Conservation (phyloP, 352 stramenopile genomes). For the Globisporangium ultimum region DNA sequence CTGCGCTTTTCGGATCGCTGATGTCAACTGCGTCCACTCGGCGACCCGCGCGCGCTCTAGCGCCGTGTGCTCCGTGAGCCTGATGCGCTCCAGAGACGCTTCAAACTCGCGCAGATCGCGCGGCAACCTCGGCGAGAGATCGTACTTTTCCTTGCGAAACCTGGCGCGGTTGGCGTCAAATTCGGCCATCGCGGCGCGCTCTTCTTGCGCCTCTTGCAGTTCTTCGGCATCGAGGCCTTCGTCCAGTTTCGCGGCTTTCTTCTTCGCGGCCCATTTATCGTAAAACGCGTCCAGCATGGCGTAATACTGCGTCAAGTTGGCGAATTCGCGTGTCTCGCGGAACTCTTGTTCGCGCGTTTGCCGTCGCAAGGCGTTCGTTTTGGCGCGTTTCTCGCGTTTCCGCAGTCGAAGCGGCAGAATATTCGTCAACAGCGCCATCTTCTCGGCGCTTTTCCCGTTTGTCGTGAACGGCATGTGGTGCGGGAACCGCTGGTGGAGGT, state of each 20-base stretch:
- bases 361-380: slow-evolving; percentile 37
- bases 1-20: background rate
- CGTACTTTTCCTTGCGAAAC: slow-evolving; percentile 59
- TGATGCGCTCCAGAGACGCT: slow-evolving; percentile 50
- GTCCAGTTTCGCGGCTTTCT: slow-evolving; percentile 33
- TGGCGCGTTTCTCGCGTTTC: slow-evolving; percentile 31
- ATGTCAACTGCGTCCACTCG: slow-evolving; percentile 15
- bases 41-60: slow-evolving; percentile 31
- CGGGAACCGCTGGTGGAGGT: slow-evolving; percentile 28
- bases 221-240: slow-evolving; percentile 23
- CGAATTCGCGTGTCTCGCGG: slow-evolving; percentile 34
- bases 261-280: slow-evolving; percentile 48
- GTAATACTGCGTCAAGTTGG: slow-evolving; percentile 61
- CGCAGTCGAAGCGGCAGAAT: slow-evolving; percentile 30
- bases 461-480: slow-evolving; percentile 55
- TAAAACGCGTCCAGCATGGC: slow-evolving; percentile 60
- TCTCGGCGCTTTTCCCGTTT: slow-evolving; percentile 57
- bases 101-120: slow-evolving; percentile 43
- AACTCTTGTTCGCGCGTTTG: slow-evolving; percentile 37
- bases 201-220: slow-evolving; percentile 23
- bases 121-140: slow-evolving; percentile 34
- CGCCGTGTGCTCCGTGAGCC: slow-evolving; percentile 37
- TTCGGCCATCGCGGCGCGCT: slow-evolving; percentile 30
- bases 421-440: slow-evolving; percentile 53
- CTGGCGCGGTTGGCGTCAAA: slow-evolving; percentile 37